Conservation (phyloP, 805 yeast species). For the Blastobotrys peoriensis region DNA sequence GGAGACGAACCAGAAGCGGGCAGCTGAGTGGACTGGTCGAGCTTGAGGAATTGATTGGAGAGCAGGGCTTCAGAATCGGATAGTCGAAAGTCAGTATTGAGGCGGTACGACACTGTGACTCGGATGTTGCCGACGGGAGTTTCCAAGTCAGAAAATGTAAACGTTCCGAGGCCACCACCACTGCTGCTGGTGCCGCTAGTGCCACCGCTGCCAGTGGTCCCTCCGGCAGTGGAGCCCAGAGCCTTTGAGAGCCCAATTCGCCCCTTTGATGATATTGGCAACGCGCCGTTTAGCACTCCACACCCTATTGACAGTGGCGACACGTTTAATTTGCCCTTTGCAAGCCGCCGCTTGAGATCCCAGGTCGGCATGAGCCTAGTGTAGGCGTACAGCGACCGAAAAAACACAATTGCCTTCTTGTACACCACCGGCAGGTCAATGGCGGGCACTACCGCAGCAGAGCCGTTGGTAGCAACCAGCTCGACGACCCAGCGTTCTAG, state of each 20-base stretch:
- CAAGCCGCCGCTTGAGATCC: slow-evolving; percentile 45
- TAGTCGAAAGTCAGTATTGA: slow-evolving; percentile 59
- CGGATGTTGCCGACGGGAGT: slow-evolving; percentile 71
- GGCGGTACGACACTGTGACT: slow-evolving; percentile 74
- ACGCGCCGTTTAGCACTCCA: slow-evolving; percentile 63
- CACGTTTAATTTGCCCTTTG: slow-evolving; percentile 34
- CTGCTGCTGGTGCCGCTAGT: not conserved
- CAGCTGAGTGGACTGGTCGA: slow-evolving; percentile 34
- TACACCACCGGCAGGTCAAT: slow-evolving; percentile 61
- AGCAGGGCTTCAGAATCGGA: slow-evolving; percentile 61
- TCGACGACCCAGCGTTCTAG: slow-evolving; percentile 91
- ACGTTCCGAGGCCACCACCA: slow-evolving; percentile 39
- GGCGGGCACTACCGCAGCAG: slow-evolving; percentile 5
- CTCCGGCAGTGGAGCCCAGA: slow-evolving; percentile 14
- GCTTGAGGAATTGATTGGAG: slow-evolving; percentile 48
- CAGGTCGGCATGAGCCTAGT: slow-evolving; percentile 66
- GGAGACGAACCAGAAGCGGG: not conserved
- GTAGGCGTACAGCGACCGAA: slow-evolving; percentile 67
- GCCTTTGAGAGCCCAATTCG: slow-evolving; percentile 77
- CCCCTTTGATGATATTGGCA: slow-evolving; percentile 74
- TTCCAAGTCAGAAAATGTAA: slow-evolving; percentile 60
- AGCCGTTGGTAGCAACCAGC: slow-evolving; percentile 29
- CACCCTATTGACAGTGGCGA: slow-evolving; percentile 47
- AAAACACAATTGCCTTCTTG: slow-evolving; percentile 65
- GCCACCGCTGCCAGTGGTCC: not conserved